These are phyloP conservation scores for Sporobolomyces roseus DNA, from an alignment of 768 basidiomycete species.

Conservation along the genomic window DNA sequence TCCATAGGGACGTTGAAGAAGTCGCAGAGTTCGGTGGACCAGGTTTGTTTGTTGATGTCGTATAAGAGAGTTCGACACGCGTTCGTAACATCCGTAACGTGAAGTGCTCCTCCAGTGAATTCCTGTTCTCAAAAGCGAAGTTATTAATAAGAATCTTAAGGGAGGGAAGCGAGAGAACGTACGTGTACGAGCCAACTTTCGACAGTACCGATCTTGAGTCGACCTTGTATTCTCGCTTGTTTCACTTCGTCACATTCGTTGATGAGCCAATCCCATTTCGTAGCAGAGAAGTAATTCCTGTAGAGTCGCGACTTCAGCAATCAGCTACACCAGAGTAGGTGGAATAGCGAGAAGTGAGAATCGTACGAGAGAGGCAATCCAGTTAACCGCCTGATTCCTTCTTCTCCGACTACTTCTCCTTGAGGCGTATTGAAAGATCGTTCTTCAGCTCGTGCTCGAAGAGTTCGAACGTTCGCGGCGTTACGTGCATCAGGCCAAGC, in stretches of 20 bases:
- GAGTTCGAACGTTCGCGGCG: constrained; percentile 75
- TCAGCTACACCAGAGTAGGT: background rate
- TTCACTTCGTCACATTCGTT: constrained; percentile 73
- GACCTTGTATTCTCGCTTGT: constrained; percentile 72
- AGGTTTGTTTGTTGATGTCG: constrained; percentile 72
- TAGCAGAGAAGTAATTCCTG: constrained; percentile 80
- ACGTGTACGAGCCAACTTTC: constrained; percentile 96
- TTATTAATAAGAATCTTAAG: background rate
- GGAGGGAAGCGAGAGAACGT: background rate
- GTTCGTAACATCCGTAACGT: constrained; percentile 90
- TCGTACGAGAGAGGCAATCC: constrained; percentile 44
- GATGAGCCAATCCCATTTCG: constrained; percentile 96
- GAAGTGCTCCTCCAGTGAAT: constrained; percentile 77
- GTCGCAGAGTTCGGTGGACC: constrained; percentile 74
- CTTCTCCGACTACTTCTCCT: constrained; percentile 51
- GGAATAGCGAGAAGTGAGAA: background rate
- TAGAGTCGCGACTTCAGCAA: background rate
- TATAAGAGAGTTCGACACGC: constrained; percentile 92
- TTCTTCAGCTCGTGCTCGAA: constrained; percentile 67
- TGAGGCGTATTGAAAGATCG: constrained; percentile 37
- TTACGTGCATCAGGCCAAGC: constrained; percentile 98
- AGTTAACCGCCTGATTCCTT: constrained; percentile 59
- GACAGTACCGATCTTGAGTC: constrained; percentile 86
- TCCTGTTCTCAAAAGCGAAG: constrained; percentile 55
- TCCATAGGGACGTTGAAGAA: constrained; percentile 76